Percentiles rank a stretch among this genome's conserved stretches.
phyloP scores from a whole-genome alignment of 2,329 filamentous ascomycete genomes.

The Aspergillus cejpii region DNA sequence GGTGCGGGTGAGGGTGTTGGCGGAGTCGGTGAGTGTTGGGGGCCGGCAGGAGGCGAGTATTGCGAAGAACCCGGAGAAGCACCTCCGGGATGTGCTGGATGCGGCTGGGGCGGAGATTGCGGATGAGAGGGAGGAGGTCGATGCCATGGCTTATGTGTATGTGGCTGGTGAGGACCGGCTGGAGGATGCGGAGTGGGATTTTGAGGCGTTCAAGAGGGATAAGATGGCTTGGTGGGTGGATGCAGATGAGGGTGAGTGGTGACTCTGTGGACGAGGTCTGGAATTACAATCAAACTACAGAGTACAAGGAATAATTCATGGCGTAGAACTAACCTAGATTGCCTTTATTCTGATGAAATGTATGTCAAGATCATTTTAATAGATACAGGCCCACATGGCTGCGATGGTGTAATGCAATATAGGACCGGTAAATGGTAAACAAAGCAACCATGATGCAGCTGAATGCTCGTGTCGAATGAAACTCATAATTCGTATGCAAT shows the following conservation, averaged over 20 bases:
- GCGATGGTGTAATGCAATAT: not conserved
- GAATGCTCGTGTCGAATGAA: not conserved
- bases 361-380: not conserved
- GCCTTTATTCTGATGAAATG: not conserved
- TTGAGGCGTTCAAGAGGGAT: constrained; percentile 69
- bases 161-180: constrained; percentile 44
- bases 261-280: constrained; percentile 5
- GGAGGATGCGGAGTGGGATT: constrained; percentile 79
- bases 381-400: not conserved
- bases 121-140: constrained; percentile 42
- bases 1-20: constrained; percentile 44
- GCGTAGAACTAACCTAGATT: not conserved
- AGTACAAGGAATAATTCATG: too few relatives aligned
- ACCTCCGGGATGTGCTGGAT: constrained; percentile 36
- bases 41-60: constrained; percentile 20
- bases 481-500: constrained; percentile 8
- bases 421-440: not conserved
- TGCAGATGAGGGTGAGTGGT: constrained; percentile 41
- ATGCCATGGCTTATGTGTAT: constrained; percentile 62
- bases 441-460: not conserved
- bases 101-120: constrained; percentile 49
- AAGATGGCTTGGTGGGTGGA: constrained; percentile 60
- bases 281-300: not conserved
- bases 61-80: constrained; percentile 30
- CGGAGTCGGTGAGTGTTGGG: constrained; percentile 18